A percentile compares a stretch with the other conserved stretches of the same genome.
Conservation (phyloP, 768 basidiomycete species). For the Tephrocybe sp. region DNA sequence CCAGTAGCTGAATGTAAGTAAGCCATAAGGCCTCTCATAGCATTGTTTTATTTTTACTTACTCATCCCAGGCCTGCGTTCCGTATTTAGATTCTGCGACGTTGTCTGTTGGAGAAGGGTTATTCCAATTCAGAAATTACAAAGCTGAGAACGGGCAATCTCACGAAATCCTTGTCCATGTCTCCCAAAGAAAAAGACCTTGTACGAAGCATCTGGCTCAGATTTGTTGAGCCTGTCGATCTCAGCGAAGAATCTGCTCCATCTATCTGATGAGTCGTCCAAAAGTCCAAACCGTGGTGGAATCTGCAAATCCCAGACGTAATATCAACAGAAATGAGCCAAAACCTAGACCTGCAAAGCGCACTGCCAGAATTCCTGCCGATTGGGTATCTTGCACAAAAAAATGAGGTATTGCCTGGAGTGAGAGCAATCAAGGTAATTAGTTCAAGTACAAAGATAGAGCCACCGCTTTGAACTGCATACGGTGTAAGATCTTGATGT, state of each 20-base stretch:
- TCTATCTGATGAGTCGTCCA: conserved; percentile 45
- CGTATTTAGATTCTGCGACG: conserved; percentile 59
- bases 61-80: conserved; percentile 59
- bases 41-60: conserved; percentile 27
- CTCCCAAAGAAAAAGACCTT: conserved; percentile 67
- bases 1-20: conserved; percentile 45
- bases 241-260: conserved; percentile 46
- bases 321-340: not conserved
- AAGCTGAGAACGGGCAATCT: conserved; percentile 22
- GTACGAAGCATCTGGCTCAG: conserved; percentile 36
- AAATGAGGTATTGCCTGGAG: conserved; percentile 7
- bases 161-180: conserved; percentile 76
- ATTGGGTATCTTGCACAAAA: conserved; percentile 9
- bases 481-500: not conserved
- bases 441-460: too few relatives aligned
- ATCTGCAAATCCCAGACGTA: conserved; percentile 37
- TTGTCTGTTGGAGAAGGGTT: conserved; percentile 49
- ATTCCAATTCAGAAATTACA: not conserved
- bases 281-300: conserved; percentile 57
- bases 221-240: conserved; percentile 44
- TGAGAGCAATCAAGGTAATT: not conserved
- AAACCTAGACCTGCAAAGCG: not conserved
- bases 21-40: too few relatives aligned
- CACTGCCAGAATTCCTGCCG: conserved; percentile 6
- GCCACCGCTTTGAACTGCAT: not conserved